Base-by-base conservation (phyloP, 192 early-diverging fungal genomes). In the Coemansia sp. region DNA sequence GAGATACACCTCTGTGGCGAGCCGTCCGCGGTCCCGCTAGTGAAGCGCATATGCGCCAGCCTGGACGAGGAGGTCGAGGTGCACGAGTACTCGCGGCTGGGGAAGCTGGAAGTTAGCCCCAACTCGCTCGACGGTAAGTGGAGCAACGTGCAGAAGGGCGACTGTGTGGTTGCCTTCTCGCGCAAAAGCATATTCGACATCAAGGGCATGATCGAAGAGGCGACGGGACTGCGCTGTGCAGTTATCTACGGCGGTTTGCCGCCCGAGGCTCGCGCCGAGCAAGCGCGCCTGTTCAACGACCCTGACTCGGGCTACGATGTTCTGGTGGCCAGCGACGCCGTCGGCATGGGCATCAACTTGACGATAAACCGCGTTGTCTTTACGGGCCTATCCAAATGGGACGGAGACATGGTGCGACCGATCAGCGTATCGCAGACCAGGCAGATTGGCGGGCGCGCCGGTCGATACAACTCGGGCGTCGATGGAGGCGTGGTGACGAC, bases 311-410 rank as follows among this genome's bases (percentile, higher is more conserved):
- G 82, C 8, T 92, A 90, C 60, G 87, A 94, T 60, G 90, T 97
- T 6, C 76, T 99, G 20, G 92, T 99, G 14, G 95, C 97, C 6
- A 94, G 93, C 61, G 97, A 99, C 82, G 97, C 97, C 1, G 88
- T 99, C 49, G 97, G 97, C 24, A 99, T 99, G 97, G 97, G 97
- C 0, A 84, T 97, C 11, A 99, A 99, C 73, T 65, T 99, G 89
- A 93, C 94, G 47, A 97, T 99, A 64, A 88, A 90, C 9, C 89
- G 97, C 17, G 86, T 99, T 32, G 86, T 97, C 19, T 97, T 99
- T 72, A 88, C 89, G 42, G 71, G 85, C 0, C 57, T 94, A 17
- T 62, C 79, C 42, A 99, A 99, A 76, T 97, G 84, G 43, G 87
- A 99, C 76, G 95, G 97, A 35, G 63, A 69, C 11, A 53, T 60